Evolutionary conservation across 768 basidiomycete genomes (phyloP).

Genomic region (Coprinopsis marcescibilis): DNA sequence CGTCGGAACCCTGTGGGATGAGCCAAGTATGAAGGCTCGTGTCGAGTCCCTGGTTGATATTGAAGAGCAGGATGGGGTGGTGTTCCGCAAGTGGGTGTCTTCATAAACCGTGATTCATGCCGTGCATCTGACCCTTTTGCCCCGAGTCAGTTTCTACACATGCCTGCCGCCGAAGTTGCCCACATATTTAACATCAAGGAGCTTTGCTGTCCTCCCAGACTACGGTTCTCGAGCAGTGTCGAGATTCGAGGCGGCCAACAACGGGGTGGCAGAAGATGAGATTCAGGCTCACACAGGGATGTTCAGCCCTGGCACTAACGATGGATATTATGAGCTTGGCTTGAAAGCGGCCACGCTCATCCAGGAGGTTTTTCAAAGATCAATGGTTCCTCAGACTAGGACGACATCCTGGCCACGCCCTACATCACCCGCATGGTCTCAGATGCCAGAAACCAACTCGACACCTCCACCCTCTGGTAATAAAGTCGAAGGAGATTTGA

Average conservation of each 20-base stretch:
- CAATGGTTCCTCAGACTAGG: not conserved
- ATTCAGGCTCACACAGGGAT: constrained; percentile 84
- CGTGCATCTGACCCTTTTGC: not conserved
- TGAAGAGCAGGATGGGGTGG: constrained; percentile 55
- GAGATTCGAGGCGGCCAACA: constrained; percentile 60
- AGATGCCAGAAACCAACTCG: not conserved
- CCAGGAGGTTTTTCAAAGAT: constrained; percentile 45
- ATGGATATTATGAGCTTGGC: constrained; percentile 87
- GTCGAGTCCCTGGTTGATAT: constrained; percentile 57
- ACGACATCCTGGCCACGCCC: not conserved
- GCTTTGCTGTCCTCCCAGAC: constrained; percentile 75
- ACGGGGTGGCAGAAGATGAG: constrained; percentile 68
- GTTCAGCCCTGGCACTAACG: constrained; percentile 77
- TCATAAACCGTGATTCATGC: not conserved
- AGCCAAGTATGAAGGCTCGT: constrained; percentile 51
- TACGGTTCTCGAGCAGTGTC: constrained; percentile 38
- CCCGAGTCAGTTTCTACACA: constrained; percentile 65
- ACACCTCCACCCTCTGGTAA: constrained; percentile 5
- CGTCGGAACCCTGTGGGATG: constrained; percentile 82
- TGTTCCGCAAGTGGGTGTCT: constrained; percentile 69
- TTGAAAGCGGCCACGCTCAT: constrained; percentile 58
- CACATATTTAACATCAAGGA: constrained; percentile 47
- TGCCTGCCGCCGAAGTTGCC: constrained; percentile 68
- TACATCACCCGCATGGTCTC: constrained; percentile 1
- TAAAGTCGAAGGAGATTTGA: constrained; percentile 12